These are phyloP conservation scores for Rosa persica DNA, from an alignment of 306 rosid genomes.

Conservation along the genomic window DNA sequence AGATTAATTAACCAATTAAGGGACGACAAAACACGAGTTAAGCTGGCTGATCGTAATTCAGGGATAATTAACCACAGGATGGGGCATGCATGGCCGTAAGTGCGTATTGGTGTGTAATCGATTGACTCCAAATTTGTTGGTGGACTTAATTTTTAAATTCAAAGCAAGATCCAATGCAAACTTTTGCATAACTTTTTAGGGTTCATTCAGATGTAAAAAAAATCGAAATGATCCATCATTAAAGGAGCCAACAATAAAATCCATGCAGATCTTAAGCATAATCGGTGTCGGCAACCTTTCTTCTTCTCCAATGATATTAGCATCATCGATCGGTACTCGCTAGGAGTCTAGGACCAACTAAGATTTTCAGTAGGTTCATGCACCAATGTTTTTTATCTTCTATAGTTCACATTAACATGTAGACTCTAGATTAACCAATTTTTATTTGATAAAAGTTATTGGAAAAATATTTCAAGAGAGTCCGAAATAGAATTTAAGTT, in stretches of 20 bases:
- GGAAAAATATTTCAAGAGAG: no score
- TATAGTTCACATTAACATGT: no score
- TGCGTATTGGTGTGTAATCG: slow-evolving; percentile 25
- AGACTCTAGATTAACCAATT: no score
- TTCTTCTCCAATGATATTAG: neutral
- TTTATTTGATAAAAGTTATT: no score
- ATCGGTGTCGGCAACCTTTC: slow-evolving; percentile 41
- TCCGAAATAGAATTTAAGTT: no score
- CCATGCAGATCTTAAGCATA: slow-evolving; percentile 18
- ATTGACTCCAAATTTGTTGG: slow-evolving; percentile 16
- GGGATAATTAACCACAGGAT: neutral
- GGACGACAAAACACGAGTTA: neutral
- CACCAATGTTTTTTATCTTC: neutral
- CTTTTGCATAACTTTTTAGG: slow-evolving; percentile 24
- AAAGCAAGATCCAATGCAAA: slow-evolving; percentile 43
- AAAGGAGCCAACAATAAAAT: slow-evolving; percentile 19
- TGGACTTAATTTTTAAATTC: slow-evolving; percentile 19
- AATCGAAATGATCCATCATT: slow-evolving; percentile 18
- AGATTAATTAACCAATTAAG: neutral
- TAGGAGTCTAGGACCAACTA: neutral
- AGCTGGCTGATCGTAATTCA: neutral
- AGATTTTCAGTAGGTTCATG: neutral
- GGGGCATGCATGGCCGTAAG: slow-evolving; percentile 18
- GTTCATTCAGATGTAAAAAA: slow-evolving; percentile 28
- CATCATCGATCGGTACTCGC: neutral